A percentile compares a stretch with the other conserved stretches of the same genome.
Evolutionary conservation across 495 filamentous ascomycete species (phyloP).

Genomic region (Penicillium malachiteum): DNA sequence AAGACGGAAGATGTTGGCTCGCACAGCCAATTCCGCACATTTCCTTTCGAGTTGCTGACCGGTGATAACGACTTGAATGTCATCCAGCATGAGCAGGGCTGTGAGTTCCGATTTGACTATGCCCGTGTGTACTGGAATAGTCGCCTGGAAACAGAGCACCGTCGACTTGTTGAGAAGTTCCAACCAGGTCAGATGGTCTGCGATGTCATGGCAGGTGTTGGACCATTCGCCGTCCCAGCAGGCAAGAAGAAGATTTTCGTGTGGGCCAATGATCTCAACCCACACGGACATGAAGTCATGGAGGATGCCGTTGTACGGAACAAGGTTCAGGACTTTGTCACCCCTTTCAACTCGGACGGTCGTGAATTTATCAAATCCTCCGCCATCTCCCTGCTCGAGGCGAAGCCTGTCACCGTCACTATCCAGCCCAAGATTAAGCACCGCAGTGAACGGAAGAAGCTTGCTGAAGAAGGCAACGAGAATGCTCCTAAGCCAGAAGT

Average conservation of each 20-base stretch:
- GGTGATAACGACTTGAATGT: conserved; percentile 80
- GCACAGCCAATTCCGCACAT: conserved; percentile 85
- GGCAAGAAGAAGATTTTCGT: conserved; percentile 89
- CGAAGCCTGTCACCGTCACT: conserved; percentile 44
- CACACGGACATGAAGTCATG: conserved; percentile 75
- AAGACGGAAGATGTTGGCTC: conserved; percentile 86
- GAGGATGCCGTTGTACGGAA: conserved; percentile 68
- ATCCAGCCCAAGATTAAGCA: conserved; percentile 35
- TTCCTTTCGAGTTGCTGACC: conserved; percentile 86
- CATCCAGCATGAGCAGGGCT: conserved; percentile 57
- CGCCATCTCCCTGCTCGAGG: conserved; percentile 57
- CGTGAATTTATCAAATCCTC: conserved; percentile 72
- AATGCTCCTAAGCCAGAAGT: conserved; percentile 29
- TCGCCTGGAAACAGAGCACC: conserved; percentile 83
- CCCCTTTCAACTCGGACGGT: conserved; percentile 77
- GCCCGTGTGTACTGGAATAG: conserved; percentile 97
- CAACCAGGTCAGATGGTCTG: conserved; percentile 81
- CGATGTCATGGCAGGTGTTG: conserved; percentile 97
- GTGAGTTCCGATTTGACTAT: conserved; percentile 50
- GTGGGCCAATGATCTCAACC: conserved; percentile 97
- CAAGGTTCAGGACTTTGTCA: conserved; percentile 76
- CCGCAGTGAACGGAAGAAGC: neutral
- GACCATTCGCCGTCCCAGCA: conserved; percentile 91
- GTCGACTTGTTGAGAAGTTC: conserved; percentile 75
- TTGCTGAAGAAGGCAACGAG: too few species aligned